These are phyloP conservation scores for Lepraria neglecta DNA, from an alignment of 495 filamentous ascomycete species.

Conservation along the genomic window DNA sequence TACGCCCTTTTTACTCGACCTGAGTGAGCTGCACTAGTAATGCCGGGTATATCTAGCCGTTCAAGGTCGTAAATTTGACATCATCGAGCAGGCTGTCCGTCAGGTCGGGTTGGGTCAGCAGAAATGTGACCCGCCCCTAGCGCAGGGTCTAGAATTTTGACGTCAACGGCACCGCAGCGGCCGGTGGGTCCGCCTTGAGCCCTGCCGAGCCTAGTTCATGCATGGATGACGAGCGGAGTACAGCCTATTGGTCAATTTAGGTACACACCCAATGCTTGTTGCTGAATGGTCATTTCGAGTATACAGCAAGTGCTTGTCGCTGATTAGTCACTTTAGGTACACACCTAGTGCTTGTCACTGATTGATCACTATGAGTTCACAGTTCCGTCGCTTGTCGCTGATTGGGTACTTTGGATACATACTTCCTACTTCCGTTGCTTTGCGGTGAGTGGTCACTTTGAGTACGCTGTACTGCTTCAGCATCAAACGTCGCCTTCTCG, in stretches of 20 bases:
- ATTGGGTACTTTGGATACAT: conserved; percentile 1
- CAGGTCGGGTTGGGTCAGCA: no score
- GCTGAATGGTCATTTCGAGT: conserved; percentile 1
- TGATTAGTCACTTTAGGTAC: not conserved
- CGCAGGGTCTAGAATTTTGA: not conserved
- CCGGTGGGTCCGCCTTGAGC: not conserved
- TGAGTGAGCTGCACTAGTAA: no score
- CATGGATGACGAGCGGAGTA: no score
- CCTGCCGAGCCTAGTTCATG: not conserved
- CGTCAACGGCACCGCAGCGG: not conserved
- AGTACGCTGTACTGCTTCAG: conserved; percentile 1
- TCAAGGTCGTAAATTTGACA: no score
- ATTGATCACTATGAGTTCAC: conserved; percentile 3
- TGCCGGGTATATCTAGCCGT: no score
- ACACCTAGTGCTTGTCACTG: not conserved
- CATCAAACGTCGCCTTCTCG: not conserved
- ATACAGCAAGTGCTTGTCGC: not conserved
- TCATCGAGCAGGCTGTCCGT: no score
- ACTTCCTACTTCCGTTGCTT: not conserved
- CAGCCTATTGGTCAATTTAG: conserved; percentile 3
- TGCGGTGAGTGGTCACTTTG: not conserved
- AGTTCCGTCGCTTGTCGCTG: not conserved
- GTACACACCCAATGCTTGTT: not conserved
- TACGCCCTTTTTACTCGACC: no score
- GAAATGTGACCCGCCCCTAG: no score